Evolutionary conservation across 352 stramenopile genomes (phyloP).

Genomic region (Aphanomyces euteiches): DNA sequence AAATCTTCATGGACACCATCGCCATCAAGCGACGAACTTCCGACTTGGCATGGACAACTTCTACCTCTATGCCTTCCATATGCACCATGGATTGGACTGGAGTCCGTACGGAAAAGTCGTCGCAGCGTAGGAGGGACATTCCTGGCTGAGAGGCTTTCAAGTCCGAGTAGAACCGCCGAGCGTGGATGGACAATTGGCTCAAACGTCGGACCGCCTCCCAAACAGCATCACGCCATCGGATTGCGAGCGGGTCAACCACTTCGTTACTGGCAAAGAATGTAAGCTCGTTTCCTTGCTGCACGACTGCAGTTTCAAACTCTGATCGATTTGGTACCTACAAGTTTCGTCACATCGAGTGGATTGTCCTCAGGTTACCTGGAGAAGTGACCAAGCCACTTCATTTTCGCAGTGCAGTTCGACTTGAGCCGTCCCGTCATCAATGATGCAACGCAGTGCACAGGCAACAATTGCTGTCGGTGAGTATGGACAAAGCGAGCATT

Average conservation of each 20-base stretch:
- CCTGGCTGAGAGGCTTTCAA: background rate
- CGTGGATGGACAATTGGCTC: slow-evolving; percentile 47
- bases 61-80: slow-evolving; percentile 63
- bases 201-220: slow-evolving; percentile 33
- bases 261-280: slow-evolving; percentile 51
- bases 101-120: slow-evolving; percentile 59
- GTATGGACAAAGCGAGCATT: slow-evolving; percentile 40
- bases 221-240: slow-evolving; percentile 48
- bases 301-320: slow-evolving; percentile 50
- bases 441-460: slow-evolving; percentile 52
- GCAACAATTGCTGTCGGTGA: slow-evolving; percentile 32
- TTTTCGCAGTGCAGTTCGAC: slow-evolving; percentile 69
- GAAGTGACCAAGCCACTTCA: slow-evolving; percentile 64
- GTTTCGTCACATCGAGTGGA: background rate
- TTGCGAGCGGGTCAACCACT: slow-evolving; percentile 36
- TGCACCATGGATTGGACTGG: slow-evolving; percentile 45
- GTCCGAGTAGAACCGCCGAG: slow-evolving; percentile 58
- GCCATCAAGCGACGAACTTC: slow-evolving; percentile 44
- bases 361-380: slow-evolving; percentile 28
- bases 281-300: slow-evolving; percentile 45
- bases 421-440: slow-evolving; percentile 75
- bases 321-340: background rate
- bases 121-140: slow-evolving; percentile 59
- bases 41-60: slow-evolving; percentile 43
- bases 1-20: too few species aligned